Percentiles rank a stretch among this genome's conserved stretches.
phyloP scores from a whole-genome alignment of 2,329 filamentous ascomycete species.

The Cordyceps cateniannulata region DNA sequence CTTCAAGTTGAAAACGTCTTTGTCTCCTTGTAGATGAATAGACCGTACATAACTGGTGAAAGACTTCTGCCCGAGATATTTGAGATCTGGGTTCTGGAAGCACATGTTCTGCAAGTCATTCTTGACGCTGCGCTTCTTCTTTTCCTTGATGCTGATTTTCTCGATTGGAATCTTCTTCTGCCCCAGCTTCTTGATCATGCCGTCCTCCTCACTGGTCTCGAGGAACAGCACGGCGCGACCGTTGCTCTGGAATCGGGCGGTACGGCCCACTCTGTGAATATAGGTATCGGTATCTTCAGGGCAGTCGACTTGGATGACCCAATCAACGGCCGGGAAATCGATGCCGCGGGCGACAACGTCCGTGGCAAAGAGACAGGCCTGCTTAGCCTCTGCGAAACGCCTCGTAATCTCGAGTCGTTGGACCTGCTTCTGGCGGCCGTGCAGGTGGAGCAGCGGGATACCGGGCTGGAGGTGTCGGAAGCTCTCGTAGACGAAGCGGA shows the following conservation, averaged over 20 bases:
- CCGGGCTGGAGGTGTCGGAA: conserved; percentile 92
- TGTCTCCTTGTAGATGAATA: conserved; percentile 82
- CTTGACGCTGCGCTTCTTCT: conserved; percentile 82
- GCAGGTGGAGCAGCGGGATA: conserved; percentile 85
- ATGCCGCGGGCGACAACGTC: conserved; percentile 91
- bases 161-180: conserved; percentile 87
- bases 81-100: conserved; percentile 88
- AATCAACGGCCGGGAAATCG: conserved; percentile 94
- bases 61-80: conserved; percentile 92
- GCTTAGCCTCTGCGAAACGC: conserved; percentile 72
- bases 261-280: conserved; percentile 91
- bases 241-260: conserved; percentile 84
- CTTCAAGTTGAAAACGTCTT: conserved; percentile 81
- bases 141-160: conserved; percentile 77
- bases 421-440: conserved; percentile 88
- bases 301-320: conserved; percentile 97
- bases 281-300: conserved; percentile 97
- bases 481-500: conserved; percentile 89
- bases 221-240: conserved; percentile 87
- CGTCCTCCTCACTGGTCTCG: conserved; percentile 83
- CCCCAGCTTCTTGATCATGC: conserved; percentile 80
- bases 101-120: conserved; percentile 89
- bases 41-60: conserved; percentile 88
- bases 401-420: conserved; percentile 82
- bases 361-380: conserved; percentile 87